Evolutionary conservation across 2,329 filamentous ascomycete genomes (phyloP).

Genomic region (Sporothrix humicola): DNA sequence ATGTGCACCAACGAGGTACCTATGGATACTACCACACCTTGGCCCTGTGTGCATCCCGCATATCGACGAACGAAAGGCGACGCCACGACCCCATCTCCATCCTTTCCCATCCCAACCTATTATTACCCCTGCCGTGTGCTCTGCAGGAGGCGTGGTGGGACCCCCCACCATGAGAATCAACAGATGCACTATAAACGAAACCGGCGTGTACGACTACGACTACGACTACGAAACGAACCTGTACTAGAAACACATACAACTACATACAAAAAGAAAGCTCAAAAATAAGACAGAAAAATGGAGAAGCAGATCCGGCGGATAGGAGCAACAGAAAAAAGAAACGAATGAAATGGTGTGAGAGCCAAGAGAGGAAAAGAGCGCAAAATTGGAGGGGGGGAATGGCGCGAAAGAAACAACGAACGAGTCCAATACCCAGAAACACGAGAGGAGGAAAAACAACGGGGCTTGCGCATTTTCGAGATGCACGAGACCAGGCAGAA

Average conservation of each 20-base stretch:
- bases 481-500: slow-evolving; percentile 23
- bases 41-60: slow-evolving; percentile 21
- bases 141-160: slow-evolving; percentile 18
- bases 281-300: neutral
- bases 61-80: slow-evolving; percentile 15
- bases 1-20: neutral
- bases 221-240: slow-evolving; percentile 13
- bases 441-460: slow-evolving; percentile 12
- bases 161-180: slow-evolving; percentile 15
- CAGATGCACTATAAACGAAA: slow-evolving; percentile 10
- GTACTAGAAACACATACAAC: neutral
- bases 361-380: slow-evolving; percentile 14
- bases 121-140: slow-evolving; percentile 20
- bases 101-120: slow-evolving; percentile 11
- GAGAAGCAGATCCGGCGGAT: slow-evolving; percentile 9
- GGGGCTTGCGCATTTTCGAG: slow-evolving; percentile 15
- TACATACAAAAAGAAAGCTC: neutral
- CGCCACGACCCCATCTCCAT: slow-evolving; percentile 12
- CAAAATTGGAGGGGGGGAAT: neutral
- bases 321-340: neutral
- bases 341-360: neutral
- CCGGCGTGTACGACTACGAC: slow-evolving; percentile 28
- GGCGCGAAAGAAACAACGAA: slow-evolving; percentile 25
- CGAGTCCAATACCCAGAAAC: neutral
- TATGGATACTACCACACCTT: neutral